Evolutionary conservation across 2,329 filamentous ascomycete species (phyloP), one percentile per base, ranked within the genome.

Genomic region (Arthroderma sp.): DNA sequence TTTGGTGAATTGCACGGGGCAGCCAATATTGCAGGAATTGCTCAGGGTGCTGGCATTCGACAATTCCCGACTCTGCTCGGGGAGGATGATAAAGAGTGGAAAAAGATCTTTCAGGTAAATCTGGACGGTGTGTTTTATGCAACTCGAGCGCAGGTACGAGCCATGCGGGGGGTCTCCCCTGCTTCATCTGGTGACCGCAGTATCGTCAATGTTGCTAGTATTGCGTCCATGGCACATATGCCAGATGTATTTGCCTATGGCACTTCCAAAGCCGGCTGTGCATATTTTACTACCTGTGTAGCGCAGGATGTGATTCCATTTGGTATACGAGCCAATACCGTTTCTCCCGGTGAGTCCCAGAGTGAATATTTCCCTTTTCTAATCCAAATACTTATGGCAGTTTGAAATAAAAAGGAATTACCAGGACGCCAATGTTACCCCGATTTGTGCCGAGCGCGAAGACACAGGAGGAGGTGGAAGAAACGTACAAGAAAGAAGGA

Each of bases 241-340:
- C 47, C 47, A n/a, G 47, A 51, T 19, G 47, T 51, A 6, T 51
- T 51, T 19, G 47, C 47, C n/a, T 51, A 51, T 19, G 47, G 47
- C 1, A 51, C 47, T 19, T 51, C 47, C 11, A 51, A 51, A 33
- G 47, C 47, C 9, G 47, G 47, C 15, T 31, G 23, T 19, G 47
- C 47, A 9, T 51, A 51, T 33, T 51, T 51, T 25, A 51, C 47
- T 9, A 51, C 47, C 6, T 51, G 47, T 33, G 47, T 51, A n/a
- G 25, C 47, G 9, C 47, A 51, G 15, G 47, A 51, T 31, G 47
- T 51, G 23, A 33, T 51, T 7, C 47, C 47, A 35, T 15, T 51
- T 33, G 47, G 47, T 31, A 51, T 51, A 31, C 47, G 47, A 31
- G 47, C 47, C 15, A 51, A 51, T 33, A 33, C 47, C 1, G 47